These are phyloP conservation scores for Cystoisospora suis DNA, from an alignment of 169 alveolate species.

Conservation along the genomic window DNA sequence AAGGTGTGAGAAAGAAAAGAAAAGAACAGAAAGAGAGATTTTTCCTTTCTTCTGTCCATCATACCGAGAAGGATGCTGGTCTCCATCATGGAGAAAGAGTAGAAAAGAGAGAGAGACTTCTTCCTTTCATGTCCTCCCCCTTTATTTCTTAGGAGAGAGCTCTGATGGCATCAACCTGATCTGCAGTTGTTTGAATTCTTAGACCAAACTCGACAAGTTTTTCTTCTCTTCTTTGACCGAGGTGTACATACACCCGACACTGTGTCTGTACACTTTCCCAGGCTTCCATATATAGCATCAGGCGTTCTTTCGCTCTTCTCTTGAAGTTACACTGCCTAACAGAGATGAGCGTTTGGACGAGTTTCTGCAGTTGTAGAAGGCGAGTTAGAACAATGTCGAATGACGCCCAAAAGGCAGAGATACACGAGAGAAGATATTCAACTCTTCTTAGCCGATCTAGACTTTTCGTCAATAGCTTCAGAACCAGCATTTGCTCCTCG, in stretches of 20 bases:
- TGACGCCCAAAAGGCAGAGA: slow-evolving; percentile 8
- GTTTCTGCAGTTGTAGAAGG: slow-evolving; percentile 42
- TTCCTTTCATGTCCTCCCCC: too few species aligned
- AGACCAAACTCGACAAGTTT: slow-evolving; percentile 23
- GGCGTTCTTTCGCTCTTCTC: slow-evolving; percentile 3
- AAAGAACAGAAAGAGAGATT: too few species aligned
- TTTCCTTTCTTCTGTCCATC: too few species aligned
- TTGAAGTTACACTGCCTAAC: neutral
- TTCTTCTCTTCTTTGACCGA: neutral
- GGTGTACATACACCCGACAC: slow-evolving; percentile 35
- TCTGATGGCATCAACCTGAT: slow-evolving; percentile 36
- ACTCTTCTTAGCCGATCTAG: slow-evolving; percentile 41
- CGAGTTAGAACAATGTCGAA: slow-evolving; percentile 44
- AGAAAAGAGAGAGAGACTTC: too few species aligned
- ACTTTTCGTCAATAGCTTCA: slow-evolving; percentile 21
- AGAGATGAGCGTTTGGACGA: slow-evolving; percentile 9
- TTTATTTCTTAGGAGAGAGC: slow-evolving; percentile 37
- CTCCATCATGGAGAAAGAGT: too few species aligned
- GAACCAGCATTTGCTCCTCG: neutral
- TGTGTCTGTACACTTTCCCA: slow-evolving; percentile 30
- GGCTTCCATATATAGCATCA: neutral
- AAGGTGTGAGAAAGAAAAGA: too few species aligned
- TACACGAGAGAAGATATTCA: slow-evolving; percentile 3
- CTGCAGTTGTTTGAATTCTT: slow-evolving; percentile 14
- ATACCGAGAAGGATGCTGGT: too few species aligned